Evolutionary conservation across 352 stramenopile species (phyloP).

Genomic region (Phytophthora pini): DNA sequence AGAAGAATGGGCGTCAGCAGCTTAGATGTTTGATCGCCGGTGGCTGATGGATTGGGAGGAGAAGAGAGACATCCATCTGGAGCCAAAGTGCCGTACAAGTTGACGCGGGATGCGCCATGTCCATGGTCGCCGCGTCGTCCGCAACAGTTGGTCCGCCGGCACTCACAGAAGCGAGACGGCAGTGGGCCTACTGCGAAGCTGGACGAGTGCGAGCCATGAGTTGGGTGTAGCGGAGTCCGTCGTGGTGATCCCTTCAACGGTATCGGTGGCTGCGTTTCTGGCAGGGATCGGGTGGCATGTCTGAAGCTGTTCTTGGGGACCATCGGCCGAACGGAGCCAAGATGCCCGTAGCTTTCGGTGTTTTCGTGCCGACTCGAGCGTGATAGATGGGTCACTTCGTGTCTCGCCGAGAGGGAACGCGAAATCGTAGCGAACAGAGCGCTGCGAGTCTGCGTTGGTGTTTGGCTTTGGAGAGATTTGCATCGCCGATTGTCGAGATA

Average conservation of each 20-base stretch:
- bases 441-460: constrained; percentile 8
- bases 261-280: background rate
- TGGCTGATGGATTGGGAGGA: constrained; percentile 22
- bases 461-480: constrained; percentile 16
- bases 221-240: constrained; percentile 6
- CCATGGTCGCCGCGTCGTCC: constrained; percentile 21
- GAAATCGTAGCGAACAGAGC: constrained; percentile 23
- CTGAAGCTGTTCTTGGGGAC: background rate
- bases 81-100: constrained; percentile 8
- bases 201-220: constrained; percentile 17
- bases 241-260: constrained; percentile 26
- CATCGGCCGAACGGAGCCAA: background rate
- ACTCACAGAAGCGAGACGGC: constrained; percentile 30
- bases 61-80: constrained; percentile 18
- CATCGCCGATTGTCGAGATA: constrained; percentile 27
- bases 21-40: constrained; percentile 14
- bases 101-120: constrained; percentile 29
- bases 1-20: constrained; percentile 23
- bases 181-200: constrained; percentile 6
- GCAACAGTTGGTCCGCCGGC: constrained; percentile 35
- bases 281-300: no score
- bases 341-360: constrained; percentile 20
- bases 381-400: constrained; percentile 9
- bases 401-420: constrained; percentile 21
- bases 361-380: background rate